These are phyloP conservation scores for Penicillium macrosclerotiorum DNA, from an alignment of 495 filamentous ascomycete species.

Conservation along the genomic window DNA sequence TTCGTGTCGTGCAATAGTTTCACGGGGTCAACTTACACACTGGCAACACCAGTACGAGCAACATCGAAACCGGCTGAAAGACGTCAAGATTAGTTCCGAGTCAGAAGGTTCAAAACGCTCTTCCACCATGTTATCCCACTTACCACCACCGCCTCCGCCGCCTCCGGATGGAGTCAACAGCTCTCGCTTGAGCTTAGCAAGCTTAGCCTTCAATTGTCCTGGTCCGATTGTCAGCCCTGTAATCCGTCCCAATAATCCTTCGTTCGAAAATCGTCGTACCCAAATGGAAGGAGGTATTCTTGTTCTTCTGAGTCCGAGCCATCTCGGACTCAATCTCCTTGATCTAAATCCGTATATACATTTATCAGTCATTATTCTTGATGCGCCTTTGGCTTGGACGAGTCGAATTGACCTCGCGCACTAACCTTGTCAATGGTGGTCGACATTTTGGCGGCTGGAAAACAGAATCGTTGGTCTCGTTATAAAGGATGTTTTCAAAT, in stretches of 20 bases:
- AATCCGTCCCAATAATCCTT: conserved; percentile 1
- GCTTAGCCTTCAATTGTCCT: conserved; percentile 97
- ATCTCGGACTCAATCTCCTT: conserved; percentile 98
- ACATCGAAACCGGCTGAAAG: conserved; percentile 86
- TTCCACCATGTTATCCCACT: no score
- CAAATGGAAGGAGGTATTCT: conserved; percentile 85
- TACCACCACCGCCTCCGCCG: conserved; percentile 74
- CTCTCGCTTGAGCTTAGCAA: conserved; percentile 95
- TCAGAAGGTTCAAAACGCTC: neutral
- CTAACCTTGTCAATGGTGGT: conserved; percentile 93
- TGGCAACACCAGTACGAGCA: conserved; percentile 94
- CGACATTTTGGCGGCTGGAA: conserved; percentile 66
- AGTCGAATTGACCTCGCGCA: conserved; percentile 12
- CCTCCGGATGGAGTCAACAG: conserved; percentile 80
- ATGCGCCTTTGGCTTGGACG: conserved; percentile 13
- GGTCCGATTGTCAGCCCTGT: conserved; percentile 26
- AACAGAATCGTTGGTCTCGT: conserved; percentile 14
- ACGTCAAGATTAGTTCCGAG: conserved; percentile 22
- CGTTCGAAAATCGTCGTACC: conserved; percentile 39
- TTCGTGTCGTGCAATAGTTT: neutral
- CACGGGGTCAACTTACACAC: conserved; percentile 63
- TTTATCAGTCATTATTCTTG: conserved; percentile 24
- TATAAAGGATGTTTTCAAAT: no score
- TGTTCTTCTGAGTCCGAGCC: conserved; percentile 97
- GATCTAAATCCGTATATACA: conserved; percentile 59